Evolutionary conservation across 495 filamentous ascomycete species (phyloP).

Genomic region (Trypethelium eluteriae): DNA sequence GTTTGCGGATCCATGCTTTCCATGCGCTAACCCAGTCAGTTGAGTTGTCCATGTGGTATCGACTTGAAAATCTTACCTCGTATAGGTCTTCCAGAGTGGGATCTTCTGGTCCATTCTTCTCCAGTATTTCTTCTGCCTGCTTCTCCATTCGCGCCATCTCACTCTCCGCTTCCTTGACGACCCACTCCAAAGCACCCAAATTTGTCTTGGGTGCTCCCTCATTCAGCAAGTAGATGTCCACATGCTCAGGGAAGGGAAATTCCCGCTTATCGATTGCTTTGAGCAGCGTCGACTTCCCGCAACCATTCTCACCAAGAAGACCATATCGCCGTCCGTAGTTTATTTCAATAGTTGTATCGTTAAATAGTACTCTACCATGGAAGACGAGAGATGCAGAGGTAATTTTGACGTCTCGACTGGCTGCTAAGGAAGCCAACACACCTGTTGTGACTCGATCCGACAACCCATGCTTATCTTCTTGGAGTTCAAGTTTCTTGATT

Average conservation of each 20-base stretch:
- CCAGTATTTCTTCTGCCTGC: constrained; percentile 80
- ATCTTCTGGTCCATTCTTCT: constrained; percentile 83
- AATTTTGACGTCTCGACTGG: constrained; percentile 92
- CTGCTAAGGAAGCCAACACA: constrained; percentile 75
- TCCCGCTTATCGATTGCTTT: constrained; percentile 92
- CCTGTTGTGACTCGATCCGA: constrained; percentile 98
- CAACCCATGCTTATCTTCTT: constrained; percentile 92
- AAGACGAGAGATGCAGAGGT: constrained; percentile 89
- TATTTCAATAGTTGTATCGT: constrained; percentile 85
- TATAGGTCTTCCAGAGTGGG: constrained; percentile 92
- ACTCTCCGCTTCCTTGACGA: constrained; percentile 88
- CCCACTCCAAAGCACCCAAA: constrained; percentile 89
- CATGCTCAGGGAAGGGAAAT: constrained; percentile 89
- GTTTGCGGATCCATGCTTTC: constrained; percentile 99
- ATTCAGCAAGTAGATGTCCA: constrained; percentile 98
- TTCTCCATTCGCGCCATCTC: constrained; percentile 86
- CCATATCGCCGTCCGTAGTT: constrained; percentile 91
- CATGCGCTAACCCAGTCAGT: constrained; percentile 65
- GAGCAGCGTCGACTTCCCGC: constrained; percentile 92
- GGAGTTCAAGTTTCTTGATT: constrained; percentile 71
- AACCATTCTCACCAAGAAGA: constrained; percentile 95
- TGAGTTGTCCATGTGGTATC: background rate
- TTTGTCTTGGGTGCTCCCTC: constrained; percentile 90
- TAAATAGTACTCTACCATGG: constrained; percentile 93
- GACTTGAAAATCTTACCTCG: constrained; percentile 56